Percentiles rank a stretch among this genome's conserved stretches.
These are phyloP conservation scores for Trichothecium sympodiale DNA, from an alignment of 2,329 filamentous ascomycete species.

Conservation along the genomic window DNA sequence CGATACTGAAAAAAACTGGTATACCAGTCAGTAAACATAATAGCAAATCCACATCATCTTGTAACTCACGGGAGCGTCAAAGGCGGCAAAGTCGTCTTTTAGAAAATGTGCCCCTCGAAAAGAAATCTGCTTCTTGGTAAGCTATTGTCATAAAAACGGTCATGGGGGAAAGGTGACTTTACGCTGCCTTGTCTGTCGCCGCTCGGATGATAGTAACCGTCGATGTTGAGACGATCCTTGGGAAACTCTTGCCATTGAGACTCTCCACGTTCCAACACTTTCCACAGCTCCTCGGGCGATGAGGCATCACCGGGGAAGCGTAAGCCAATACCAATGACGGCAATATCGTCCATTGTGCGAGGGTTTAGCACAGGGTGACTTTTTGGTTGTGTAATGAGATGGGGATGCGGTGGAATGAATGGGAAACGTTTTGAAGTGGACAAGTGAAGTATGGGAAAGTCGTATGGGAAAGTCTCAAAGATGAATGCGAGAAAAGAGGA, in stretches of 20 bases:
- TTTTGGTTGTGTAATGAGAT: neutral
- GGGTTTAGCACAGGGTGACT: conserved; percentile 1
- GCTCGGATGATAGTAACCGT: conserved; percentile 43
- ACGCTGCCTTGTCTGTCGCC: conserved; percentile 37
- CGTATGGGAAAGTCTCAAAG: too few species aligned
- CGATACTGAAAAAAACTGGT: conserved; percentile 38
- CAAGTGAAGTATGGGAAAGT: too few species aligned
- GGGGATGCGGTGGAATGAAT: neutral
- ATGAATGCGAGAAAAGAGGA: too few species aligned
- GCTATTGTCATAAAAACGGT: neutral
- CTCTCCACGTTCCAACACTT: conserved; percentile 29
- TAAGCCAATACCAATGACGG: conserved; percentile 39
- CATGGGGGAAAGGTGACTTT: conserved; percentile 10
- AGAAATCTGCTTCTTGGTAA: conserved; percentile 23
- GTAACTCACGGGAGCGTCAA: conserved; percentile 35
- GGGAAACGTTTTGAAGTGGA: neutral
- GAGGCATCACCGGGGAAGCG: conserved; percentile 39
- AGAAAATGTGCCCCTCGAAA: conserved; percentile 40
- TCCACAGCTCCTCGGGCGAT: conserved; percentile 33
- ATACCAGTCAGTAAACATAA: neutral
- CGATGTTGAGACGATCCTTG: conserved; percentile 34
- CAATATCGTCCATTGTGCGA: conserved; percentile 31
- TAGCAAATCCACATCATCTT: neutral
- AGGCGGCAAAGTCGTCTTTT: conserved; percentile 31
- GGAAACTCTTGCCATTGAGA: conserved; percentile 40